Evolutionary conservation across 257 asterid species (phyloP).

Genomic region (Anisodus acutangulus): DNA sequence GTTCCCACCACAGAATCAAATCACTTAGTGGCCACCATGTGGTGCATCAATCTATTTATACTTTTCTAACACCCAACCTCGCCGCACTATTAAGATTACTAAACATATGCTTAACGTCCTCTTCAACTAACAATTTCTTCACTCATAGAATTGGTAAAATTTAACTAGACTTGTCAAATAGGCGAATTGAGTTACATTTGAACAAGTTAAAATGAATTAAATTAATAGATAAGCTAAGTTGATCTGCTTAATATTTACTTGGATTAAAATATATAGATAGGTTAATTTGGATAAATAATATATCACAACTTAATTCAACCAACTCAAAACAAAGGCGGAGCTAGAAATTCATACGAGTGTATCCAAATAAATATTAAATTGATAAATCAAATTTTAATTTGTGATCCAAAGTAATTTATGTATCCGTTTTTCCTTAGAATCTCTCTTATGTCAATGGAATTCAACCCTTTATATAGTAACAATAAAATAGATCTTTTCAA

Average conservation of each 20-base stretch:
- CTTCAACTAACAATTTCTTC: not conserved
- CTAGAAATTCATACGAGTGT: not conserved
- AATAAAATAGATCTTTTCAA: no score
- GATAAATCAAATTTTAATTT: not conserved
- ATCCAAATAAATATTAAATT: not conserved
- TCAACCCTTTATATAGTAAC: not conserved
- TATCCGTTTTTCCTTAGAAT: not conserved
- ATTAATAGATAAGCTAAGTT: not conserved
- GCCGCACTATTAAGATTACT: not conserved
- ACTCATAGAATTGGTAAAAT: not conserved
- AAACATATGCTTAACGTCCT: not conserved
- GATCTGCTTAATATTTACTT: not conserved
- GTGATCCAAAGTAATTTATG: not conserved
- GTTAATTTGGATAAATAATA: not conserved
- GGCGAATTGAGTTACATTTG: not conserved
- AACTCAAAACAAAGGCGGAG: not conserved
- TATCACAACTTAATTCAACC: not conserved
- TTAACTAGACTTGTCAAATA: not conserved
- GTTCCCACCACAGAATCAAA: slow-evolving; percentile 42
- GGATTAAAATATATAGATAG: not conserved
- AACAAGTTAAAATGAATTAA: not conserved
- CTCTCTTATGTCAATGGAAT: not conserved
- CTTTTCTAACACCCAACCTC: not conserved
- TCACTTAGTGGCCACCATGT: slow-evolving; percentile 47
- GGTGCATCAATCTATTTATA: slow-evolving; percentile 27